Evolutionary conservation across 768 basidiomycete genomes (phyloP), one percentile per base, ranked within the genome.

Genomic region (Tricholoma flavovirens): DNA sequence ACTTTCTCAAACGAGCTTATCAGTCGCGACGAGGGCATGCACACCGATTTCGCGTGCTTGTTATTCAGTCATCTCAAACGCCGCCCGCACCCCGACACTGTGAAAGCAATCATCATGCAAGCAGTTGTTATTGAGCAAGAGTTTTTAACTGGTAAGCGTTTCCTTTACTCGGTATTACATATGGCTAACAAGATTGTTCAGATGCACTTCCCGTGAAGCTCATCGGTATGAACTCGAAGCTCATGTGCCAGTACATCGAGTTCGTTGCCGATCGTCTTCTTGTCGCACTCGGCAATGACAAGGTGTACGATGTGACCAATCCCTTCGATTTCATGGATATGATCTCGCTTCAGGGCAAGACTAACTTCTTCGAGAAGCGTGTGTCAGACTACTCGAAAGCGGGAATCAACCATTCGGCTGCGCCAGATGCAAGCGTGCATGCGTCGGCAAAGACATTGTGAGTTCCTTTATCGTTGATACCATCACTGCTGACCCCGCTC

Each of bases 1-100:
- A 94, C 95, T 0, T 97, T 95, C 71, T 96, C 93, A 15, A 98
- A 98, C 67, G 95, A 97, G 70, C 84, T 98, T 64, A 98, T 98
- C 73, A 90, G 88, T 51, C 83, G 95, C 17, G 95, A 98, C 61
- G 95, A 98, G 71, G 95, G 94, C 40, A 87, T 97, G 77, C 95
- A 98, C 70, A 97, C 94, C 69, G 94, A 98, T 69, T 95, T 97
- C 65, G 93, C 94, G 0, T 97, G 93, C 68, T 74, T 97, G 1
- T 78, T 97, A 29, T 94, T 95, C 75, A 83, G 81, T 55, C 91
- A 97, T 66, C 78, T 98, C 42, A 79, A 81, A 59, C 82, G 85
- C 38, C 82, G 90, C 6, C 91, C 93, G 0, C 90, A 93, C 65
- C 91, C 93, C 0, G 78, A 88, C 29, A 84, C 83, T 9, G 82